Base-by-base conservation (phyloP, 2,329 filamentous ascomycete species). In the Diaporthe velutina region DNA sequence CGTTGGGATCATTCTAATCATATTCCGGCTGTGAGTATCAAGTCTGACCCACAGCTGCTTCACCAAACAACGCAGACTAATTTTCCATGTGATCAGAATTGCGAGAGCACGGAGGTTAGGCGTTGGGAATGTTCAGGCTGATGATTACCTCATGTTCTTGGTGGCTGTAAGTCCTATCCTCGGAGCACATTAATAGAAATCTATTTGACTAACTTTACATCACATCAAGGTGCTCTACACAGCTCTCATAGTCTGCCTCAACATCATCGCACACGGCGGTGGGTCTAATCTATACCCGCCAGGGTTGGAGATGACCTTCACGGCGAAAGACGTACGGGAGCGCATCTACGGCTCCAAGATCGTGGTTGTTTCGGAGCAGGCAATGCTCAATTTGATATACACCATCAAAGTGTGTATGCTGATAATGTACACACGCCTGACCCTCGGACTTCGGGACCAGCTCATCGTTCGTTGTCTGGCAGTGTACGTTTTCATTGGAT, bases 301-400 rank as follows among this genome's bases (percentile, higher is more conserved):
- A 7, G 85, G 83, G 70, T 75, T 83, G 35, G 81, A 82, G 35
- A 73, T 75, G 2, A 82, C 79, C 0, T 86, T 86, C 76, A 83
- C 81, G 9, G 74, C 79, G 19, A 73, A 77, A 22, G 82, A 87
- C 13, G 84, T 87, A 7, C 52, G 82, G 40, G 83, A 85, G 28
- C 82, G 86, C 10, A 83, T 87, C 55, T 82, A 83, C 50, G 85
- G 85, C 17, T 85, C 84, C 19, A 86, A 87, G 78, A 82, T 87
- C 48, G 84, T 85, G 22, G 77, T 87, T 6, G 79, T 86, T 1
- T 85, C 84, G 4, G 85, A 87, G 79, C 84, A 86, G 79, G 84
- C 80, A 30, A 83, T 84, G 80, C 76, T 82, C 38, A 79, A 78
- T 60, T 64, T 79, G 22, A 79, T 82, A 67, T 82, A 81, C 77